A percentile compares a stretch with the other conserved stretches of the same genome.
phyloP scores from a whole-genome alignment of 2,329 filamentous ascomycete species.

The Fusarium falciforme region DNA sequence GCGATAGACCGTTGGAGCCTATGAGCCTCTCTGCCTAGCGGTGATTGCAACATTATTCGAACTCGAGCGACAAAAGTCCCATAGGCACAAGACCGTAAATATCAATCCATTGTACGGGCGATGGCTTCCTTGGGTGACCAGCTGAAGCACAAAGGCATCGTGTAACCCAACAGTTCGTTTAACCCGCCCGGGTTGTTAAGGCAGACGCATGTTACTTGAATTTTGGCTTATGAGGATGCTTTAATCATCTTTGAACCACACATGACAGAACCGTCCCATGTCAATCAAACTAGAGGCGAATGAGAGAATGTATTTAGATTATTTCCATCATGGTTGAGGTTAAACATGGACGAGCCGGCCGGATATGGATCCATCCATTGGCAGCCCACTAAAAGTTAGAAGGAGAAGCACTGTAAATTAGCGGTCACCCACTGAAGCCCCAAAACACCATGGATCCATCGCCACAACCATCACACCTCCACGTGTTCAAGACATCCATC shows the following conservation, averaged over 20 bases:
- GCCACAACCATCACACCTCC: background rate
- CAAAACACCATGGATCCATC: slow-evolving; percentile 2
- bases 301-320: background rate
- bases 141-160: background rate
- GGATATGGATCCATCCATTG: background rate
- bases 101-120: background rate
- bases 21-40: background rate
- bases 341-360: background rate
- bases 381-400: background rate
- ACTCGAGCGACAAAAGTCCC: background rate
- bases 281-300: background rate
- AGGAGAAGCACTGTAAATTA: background rate
- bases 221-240: background rate
- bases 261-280: background rate
- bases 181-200: background rate
- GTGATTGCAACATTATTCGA: background rate
- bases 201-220: background rate
- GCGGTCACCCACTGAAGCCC: slow-evolving; percentile 7
- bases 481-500: slow-evolving; percentile 25
- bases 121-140: background rate
- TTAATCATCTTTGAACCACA: too few relatives aligned
- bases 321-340: background rate
- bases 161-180: background rate
- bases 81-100: background rate
- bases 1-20: background rate